Base-by-base conservation (phyloP, 106 monocot genomes). In the Iris macrosiphon region DNA sequence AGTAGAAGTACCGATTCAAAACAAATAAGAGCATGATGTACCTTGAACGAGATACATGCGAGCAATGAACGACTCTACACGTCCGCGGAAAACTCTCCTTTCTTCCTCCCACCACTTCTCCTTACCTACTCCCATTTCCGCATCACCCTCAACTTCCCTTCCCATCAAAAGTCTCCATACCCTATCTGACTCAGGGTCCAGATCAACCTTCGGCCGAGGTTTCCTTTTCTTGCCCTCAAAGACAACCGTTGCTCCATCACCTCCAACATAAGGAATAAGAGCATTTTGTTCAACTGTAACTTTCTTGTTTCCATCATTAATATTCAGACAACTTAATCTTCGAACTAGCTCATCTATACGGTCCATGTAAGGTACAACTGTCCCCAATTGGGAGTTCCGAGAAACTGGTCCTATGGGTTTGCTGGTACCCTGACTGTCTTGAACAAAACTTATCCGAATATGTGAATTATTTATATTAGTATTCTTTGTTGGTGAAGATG, bases 21-120 rank as follows among this genome's bases (percentile, higher is more conserved):
- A 15, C 26, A 11, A 24, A 45, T n/a, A 28, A 60, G 16, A 40
- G 49, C 28, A n/a, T 59, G 14, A 13, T 14, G n/a, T 77, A 92
- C 92, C 92, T 83, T 92, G 92, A 21, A 92, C 74, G 33, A 86
- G 79, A 72, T 92, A 86, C 92, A 92, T 92, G n/a, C 76, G 69
- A 37, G 86, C 78, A 68, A 92, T 86, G 61, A 92, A 92, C 49
- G 86, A 86, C 47, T 86, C 73, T 15, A 65, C 67, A 23, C 92
- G 78, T 21, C 82, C 82, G 43, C 38, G 72, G 37, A 92, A 92
- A 35, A 92, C 66, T 12, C 33, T 35, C 52, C 92, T 75, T 45
- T 92, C 92, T 37, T 76, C 79, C 60, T 82, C 82, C 86, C 85
- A 82, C 62, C 69, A 65, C 66, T 74, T 79, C 57, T 86, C 79